Evolutionary conservation across 257 asterid species (phyloP).

Genomic region (Fraxinus anomala): DNA sequence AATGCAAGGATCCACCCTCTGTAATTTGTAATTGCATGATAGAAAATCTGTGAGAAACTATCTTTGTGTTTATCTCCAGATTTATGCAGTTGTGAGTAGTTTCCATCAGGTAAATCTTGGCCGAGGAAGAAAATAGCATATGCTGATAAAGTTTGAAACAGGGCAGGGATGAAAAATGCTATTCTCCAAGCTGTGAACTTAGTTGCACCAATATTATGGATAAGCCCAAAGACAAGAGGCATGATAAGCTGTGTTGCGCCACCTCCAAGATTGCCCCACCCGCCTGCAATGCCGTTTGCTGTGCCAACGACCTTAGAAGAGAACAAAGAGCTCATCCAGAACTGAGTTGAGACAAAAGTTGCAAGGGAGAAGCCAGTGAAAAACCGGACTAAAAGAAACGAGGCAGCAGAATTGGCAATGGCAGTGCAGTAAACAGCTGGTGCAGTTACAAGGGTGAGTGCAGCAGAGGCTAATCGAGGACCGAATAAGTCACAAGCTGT

Average conservation of each 20-base stretch:
- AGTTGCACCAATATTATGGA: conserved; percentile 47
- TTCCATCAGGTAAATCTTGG: conserved; percentile 82
- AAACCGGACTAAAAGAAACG: conserved; percentile 67
- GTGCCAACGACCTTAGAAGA: conserved; percentile 62
- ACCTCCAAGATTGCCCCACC: conserved; percentile 97
- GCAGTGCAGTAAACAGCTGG: conserved; percentile 75
- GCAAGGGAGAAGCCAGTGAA: conserved; percentile 79
- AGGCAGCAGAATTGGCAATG: conserved; percentile 36
- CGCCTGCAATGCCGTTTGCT: conserved; percentile 81
- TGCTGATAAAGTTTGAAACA: conserved; percentile 66
- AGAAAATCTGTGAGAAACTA: conserved; percentile 38
- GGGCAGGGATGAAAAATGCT: conserved; percentile 73
- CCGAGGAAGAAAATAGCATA: conserved; percentile 71
- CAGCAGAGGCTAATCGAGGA: conserved; percentile 73
- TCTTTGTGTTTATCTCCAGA: conserved; percentile 77
- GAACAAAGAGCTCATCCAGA: conserved; percentile 94
- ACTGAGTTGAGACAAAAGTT: conserved; percentile 85
- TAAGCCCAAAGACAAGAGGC: conserved; percentile 62
- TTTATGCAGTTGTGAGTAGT: conserved; percentile 56
- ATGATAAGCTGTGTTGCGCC: conserved; percentile 86
- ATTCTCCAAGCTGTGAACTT: conserved; percentile 80
- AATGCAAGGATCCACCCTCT: conserved; percentile 81
- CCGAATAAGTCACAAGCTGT: conserved; percentile 81
- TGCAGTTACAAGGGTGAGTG: conserved; percentile 62
- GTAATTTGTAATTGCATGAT: conserved; percentile 54